phyloP scores from a whole-genome alignment of 306 rosid species.

The Cercis canadensis region DNA sequence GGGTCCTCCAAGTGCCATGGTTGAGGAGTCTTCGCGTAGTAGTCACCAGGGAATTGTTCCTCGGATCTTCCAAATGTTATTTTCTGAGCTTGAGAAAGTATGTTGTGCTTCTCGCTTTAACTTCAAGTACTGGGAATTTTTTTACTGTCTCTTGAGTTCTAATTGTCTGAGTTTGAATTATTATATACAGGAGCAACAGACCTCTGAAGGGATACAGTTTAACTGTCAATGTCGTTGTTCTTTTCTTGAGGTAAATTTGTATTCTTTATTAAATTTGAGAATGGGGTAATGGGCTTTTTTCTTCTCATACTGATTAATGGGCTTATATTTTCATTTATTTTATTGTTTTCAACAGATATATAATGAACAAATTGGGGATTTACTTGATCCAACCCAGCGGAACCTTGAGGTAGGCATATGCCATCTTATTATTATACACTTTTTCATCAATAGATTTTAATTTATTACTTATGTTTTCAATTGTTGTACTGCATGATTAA shows the following conservation, averaged over 20 bases:
- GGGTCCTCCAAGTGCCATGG: conserved; percentile 92
- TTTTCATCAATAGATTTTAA: conserved; percentile 24
- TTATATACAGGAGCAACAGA: conserved; percentile 63
- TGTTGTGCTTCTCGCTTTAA: conserved; percentile 29
- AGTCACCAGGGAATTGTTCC: conserved; percentile 85
- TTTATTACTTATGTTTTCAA: conserved; percentile 2
- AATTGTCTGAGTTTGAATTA: conserved; percentile 36
- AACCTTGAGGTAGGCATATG: conserved; percentile 73
- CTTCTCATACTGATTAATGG: conserved; percentile 45
- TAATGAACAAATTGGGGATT: conserved; percentile 45
- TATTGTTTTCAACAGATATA: conserved; percentile 40
- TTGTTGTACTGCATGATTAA: neutral
- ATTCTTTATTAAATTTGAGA: neutral
- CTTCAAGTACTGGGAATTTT: conserved; percentile 7
- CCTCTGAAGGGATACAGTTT: conserved; percentile 72
- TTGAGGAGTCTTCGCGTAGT: conserved; percentile 59
- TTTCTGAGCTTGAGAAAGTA: conserved; percentile 85
- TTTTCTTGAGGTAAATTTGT: conserved; percentile 77
- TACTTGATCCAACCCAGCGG: conserved; percentile 58
- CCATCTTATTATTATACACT: conserved; percentile 20
- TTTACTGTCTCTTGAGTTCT: conserved; percentile 6
- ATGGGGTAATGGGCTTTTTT: conserved; percentile 8
- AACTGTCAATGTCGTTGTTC: conserved; percentile 93
- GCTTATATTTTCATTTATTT: conserved; percentile 20
- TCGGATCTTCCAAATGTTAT: conserved; percentile 76